These are phyloP conservation scores for Linanthus parryae DNA, from an alignment of 148 eudicot genomes.

Conservation along the genomic window DNA sequence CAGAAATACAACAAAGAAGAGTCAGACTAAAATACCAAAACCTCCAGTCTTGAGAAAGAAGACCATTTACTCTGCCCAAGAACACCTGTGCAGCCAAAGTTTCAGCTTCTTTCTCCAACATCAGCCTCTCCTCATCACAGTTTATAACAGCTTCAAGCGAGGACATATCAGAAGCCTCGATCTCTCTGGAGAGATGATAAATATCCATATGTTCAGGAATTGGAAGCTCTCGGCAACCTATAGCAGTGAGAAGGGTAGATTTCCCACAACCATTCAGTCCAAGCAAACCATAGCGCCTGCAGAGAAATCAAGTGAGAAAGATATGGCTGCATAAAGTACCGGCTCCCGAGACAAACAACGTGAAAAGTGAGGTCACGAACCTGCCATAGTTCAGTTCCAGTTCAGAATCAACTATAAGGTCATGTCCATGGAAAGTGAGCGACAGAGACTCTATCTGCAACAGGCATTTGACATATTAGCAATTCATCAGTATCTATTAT, in stretches of 20 bases:
- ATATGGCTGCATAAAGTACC: not conserved
- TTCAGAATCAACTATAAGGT: constrained; percentile 81
- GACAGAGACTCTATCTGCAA: constrained; percentile 97
- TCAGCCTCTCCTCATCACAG: constrained; percentile 86
- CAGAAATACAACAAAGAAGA: not conserved
- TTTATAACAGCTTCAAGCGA: constrained; percentile 79
- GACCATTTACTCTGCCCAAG: not conserved
- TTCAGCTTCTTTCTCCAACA: constrained; percentile 86
- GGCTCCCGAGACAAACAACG: not conserved
- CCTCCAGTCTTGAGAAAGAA: not conserved
- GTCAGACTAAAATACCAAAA: not conserved
- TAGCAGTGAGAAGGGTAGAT: constrained; percentile 89
- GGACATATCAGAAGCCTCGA: constrained; percentile 98
- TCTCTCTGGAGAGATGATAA: constrained; percentile 83
- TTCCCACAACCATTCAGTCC: constrained; percentile 98
- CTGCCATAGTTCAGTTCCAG: constrained; percentile 97
- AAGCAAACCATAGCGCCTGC: constrained; percentile 94
- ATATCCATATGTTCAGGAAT: constrained; percentile 99
- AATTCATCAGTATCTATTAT: not conserved
- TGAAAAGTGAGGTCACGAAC: constrained; percentile 23
- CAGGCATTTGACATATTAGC: not conserved
- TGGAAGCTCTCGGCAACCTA: constrained; percentile 91
- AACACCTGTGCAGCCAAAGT: constrained; percentile 68
- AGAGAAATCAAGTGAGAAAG: not conserved
- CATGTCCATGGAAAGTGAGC: constrained; percentile 97